phyloP scores from a whole-genome alignment of 1,284 basidiomycete genomes.

The Phellopilus nigrolimitatus region DNA sequence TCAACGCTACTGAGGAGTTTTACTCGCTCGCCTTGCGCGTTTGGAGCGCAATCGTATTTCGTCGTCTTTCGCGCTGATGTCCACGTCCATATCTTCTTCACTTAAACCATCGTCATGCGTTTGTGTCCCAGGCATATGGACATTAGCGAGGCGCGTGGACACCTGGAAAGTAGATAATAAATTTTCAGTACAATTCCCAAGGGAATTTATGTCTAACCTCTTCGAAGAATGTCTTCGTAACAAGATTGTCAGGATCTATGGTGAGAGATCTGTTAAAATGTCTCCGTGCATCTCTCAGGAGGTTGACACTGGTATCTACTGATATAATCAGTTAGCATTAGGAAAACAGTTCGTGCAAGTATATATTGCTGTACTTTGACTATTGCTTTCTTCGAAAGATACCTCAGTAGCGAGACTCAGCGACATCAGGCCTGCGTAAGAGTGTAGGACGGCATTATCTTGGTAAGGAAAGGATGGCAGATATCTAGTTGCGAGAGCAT shows the following conservation, averaged over 20 bases:
- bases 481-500: slow-evolving; percentile 46
- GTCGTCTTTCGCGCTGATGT: slow-evolving; percentile 14
- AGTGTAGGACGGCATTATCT: slow-evolving; percentile 72
- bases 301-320: slow-evolving; percentile 28
- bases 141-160: slow-evolving; percentile 9
- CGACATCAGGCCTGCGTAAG: slow-evolving; percentile 75
- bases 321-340: slow-evolving; percentile 4
- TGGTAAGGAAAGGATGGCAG: slow-evolving; percentile 82
- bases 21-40: slow-evolving; percentile 1
- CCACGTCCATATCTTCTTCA: slow-evolving; percentile 37
- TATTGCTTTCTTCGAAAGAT: slow-evolving; percentile 22
- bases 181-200: slow-evolving; percentile 23
- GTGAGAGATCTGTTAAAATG: slow-evolving; percentile 59
- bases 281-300: slow-evolving; percentile 53
- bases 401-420: slow-evolving; percentile 60
- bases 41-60: not conserved
- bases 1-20: not conserved
- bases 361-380: slow-evolving; percentile 1
- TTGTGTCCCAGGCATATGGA: not conserved
- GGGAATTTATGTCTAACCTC: slow-evolving; percentile 38
- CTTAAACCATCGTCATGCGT: slow-evolving; percentile 33
- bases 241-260: slow-evolving; percentile 54
- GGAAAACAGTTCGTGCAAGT: not conserved
- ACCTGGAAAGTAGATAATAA: slow-evolving; percentile 17
- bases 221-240: slow-evolving; percentile 47